Percentiles rank a stretch among this genome's conserved stretches.
phyloP scores from a whole-genome alignment of 495 filamentous ascomycete genomes.

The Podospora pseudopauciseta region DNA sequence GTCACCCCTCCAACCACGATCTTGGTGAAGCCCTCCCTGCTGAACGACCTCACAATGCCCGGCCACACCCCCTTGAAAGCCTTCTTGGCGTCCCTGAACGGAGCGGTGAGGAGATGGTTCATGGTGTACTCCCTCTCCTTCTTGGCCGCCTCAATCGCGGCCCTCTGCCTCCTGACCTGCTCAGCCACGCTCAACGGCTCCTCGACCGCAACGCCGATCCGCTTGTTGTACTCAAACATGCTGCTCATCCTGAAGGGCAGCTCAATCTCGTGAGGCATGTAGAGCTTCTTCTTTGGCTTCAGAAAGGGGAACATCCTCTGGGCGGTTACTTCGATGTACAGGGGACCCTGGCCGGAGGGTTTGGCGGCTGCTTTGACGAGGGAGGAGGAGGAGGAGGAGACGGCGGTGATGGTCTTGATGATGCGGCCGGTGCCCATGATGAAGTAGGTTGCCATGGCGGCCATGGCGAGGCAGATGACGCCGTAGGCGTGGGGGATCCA shows the following conservation, averaged over 20 bases:
- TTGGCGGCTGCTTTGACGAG: not conserved
- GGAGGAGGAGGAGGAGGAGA: constrained; percentile 18
- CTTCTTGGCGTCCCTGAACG: constrained; percentile 43
- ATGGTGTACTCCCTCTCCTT: constrained; percentile 42
- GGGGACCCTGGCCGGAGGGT: constrained; percentile 11
- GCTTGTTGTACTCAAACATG: constrained; percentile 14
- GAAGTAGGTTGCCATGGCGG: constrained; percentile 45
- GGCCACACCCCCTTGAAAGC: constrained; percentile 30
- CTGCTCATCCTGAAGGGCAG: constrained; percentile 37
- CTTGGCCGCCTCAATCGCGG: constrained; percentile 29
- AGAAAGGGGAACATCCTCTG: constrained; percentile 37
- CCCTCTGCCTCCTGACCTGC: constrained; percentile 23
- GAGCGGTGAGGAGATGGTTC: constrained; percentile 46
- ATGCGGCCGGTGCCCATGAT: constrained; percentile 40
- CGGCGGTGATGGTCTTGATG: constrained; percentile 40
- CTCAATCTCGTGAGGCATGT: constrained; percentile 36
- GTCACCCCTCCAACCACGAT: constrained; percentile 33
- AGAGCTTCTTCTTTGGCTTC: constrained; percentile 31
- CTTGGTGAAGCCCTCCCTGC: constrained; percentile 47
- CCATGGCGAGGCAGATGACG: constrained; percentile 44
- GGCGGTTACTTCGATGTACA: constrained; percentile 38
- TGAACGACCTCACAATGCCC: constrained; percentile 39
- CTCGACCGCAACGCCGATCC: not conserved
- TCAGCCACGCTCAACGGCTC: constrained; percentile 23
- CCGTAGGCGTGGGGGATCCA: constrained; percentile 46